Evolutionary conservation across 257 asterid genomes (phyloP).

Genomic region (Mentha longifolia): DNA sequence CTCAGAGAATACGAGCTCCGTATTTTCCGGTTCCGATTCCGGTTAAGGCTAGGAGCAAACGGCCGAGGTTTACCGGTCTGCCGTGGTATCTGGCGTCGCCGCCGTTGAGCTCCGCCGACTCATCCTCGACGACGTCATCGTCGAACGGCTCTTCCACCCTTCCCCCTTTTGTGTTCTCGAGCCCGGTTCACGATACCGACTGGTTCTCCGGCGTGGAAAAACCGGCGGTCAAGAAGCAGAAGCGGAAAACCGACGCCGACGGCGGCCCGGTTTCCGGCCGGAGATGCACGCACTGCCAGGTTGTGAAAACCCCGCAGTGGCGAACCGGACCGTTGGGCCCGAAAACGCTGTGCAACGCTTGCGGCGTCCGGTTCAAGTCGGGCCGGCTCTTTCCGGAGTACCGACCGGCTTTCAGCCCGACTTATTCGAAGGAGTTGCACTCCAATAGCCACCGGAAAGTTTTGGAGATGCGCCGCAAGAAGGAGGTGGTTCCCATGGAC

Average conservation of each 20-base stretch:
- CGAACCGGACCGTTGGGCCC: conserved; percentile 86
- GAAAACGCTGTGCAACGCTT: conserved; percentile 78
- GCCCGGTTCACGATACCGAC: conserved; percentile 45
- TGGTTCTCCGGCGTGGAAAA: conserved; percentile 46
- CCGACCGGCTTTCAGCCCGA: conserved; percentile 88
- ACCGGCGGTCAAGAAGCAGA: conserved; percentile 60
- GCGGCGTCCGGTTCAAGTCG: conserved; percentile 89
- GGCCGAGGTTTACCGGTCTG: conserved; percentile 47
- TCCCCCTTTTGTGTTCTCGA: conserved; percentile 32
- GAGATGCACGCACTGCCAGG: conserved; percentile 75
- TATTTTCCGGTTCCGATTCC: conserved; percentile 47
- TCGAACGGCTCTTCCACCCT: conserved; percentile 46
- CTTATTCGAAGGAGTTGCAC: conserved; percentile 63
- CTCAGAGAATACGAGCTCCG: conserved; percentile 36
- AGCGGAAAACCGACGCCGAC: conserved; percentile 48
- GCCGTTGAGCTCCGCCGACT: conserved; percentile 49
- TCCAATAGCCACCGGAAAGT: conserved; percentile 87
- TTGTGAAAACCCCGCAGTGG: conserved; percentile 89
- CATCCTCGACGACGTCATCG: conserved; percentile 54
- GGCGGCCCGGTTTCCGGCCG: conserved; percentile 54
- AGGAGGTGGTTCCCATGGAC: conserved; percentile 36
- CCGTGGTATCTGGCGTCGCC: conserved; percentile 53
- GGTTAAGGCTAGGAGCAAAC: conserved; percentile 55
- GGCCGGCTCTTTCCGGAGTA: conserved; percentile 84
- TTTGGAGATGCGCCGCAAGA: conserved; percentile 78